A percentile compares a stretch with the other conserved stretches of the same genome.
Evolutionary conservation across 768 basidiomycete genomes (phyloP).

Genomic region (Hirschioporus abietinus): DNA sequence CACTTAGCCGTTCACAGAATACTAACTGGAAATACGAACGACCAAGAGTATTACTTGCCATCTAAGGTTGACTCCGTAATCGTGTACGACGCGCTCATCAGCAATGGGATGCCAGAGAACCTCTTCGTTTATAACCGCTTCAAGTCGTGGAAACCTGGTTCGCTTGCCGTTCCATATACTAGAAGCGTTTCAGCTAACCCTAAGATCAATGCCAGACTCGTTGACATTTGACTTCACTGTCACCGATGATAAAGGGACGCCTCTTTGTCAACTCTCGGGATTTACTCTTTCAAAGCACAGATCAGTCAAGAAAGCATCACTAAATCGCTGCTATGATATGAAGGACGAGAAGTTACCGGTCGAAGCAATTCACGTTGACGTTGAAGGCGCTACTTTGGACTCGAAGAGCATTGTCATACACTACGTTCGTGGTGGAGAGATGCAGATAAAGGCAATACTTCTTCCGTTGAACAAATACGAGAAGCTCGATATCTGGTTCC

Average conservation of each 20-base stretch:
- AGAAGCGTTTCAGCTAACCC: not conserved
- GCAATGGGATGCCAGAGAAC: conserved; percentile 11
- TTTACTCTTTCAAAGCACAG: not conserved
- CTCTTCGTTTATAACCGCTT: conserved; percentile 24
- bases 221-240: conserved; percentile 25
- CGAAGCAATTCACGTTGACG: not conserved
- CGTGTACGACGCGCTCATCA: conserved; percentile 15
- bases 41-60: conserved; percentile 28
- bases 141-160: conserved; percentile 25
- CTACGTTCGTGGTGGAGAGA: conserved; percentile 17
- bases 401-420: conserved; percentile 9
- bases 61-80: conserved; percentile 17
- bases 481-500: conserved; percentile 23
- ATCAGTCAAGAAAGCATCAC: not conserved
- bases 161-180: not conserved
- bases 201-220: conserved; percentile 12
- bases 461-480: conserved; percentile 10
- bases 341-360: not conserved
- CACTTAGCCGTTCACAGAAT: conserved; percentile 27
- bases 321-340: not conserved
- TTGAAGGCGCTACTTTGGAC: not conserved
- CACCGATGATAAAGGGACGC: conserved; percentile 20
- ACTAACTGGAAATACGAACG: conserved; percentile 25
- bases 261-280: conserved; percentile 16
- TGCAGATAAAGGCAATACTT: conserved; percentile 15